Conservation (phyloP, 73 alveolate genomes). For the Blepharisma japonicum region DNA sequence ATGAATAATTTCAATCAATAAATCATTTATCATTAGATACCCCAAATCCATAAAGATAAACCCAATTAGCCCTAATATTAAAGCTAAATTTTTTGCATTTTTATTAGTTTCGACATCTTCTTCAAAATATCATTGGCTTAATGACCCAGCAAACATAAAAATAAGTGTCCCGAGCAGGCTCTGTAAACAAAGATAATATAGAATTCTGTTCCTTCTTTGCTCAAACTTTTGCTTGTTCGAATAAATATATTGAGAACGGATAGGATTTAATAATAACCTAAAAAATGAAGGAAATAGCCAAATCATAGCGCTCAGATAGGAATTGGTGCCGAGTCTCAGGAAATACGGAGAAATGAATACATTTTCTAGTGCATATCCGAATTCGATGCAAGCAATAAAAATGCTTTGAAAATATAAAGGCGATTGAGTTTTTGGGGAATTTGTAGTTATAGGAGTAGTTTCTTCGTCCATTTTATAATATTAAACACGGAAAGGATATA, state of each 20-base stretch:
- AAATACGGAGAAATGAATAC: conserved; percentile 16
- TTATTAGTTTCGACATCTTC: background rate
- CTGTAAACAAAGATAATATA: background rate
- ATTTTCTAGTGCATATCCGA: background rate
- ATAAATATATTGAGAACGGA: background rate
- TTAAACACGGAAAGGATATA: too few relatives aligned
- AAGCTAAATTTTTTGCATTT: background rate
- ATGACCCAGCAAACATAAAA: background rate
- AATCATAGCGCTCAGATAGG: background rate
- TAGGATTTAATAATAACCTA: background rate
- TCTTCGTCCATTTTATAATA: too few relatives aligned
- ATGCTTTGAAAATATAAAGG: conserved; percentile 1
- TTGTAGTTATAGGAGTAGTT: too few relatives aligned
- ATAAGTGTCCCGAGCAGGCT: background rate
- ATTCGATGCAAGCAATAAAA: background rate
- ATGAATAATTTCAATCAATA: background rate
- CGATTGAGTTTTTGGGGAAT: too few relatives aligned
- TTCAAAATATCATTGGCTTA: conserved; percentile 13
- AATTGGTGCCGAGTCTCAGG: background rate
- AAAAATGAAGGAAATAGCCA: conserved; percentile 10
- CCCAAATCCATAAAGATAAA: background rate
- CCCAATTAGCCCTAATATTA: background rate
- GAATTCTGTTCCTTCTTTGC: background rate
- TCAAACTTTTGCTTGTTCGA: background rate
- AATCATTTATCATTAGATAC: background rate